Evolutionary conservation across 2,329 filamentous ascomycete genomes (phyloP), one percentile per base, ranked within the genome.

Genomic region (Orbilia ellipsospora): DNA sequence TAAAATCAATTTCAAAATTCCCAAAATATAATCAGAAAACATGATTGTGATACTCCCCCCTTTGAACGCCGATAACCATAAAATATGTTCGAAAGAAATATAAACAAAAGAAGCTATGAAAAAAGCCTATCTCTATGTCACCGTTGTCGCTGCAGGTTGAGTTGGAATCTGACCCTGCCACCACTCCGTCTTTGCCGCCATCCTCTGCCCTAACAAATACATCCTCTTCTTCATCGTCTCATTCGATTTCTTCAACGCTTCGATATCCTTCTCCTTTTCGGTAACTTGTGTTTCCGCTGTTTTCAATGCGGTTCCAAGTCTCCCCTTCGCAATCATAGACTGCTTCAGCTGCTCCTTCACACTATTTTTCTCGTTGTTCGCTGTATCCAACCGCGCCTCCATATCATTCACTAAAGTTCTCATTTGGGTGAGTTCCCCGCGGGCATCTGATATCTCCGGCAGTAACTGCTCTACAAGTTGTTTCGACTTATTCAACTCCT

Each of bases 161-260:
- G 56, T 5, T 48, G 51, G 55, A 15, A 67, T 28, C 44, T 74
- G 70, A 28, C 63, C 63, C 40, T 74, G 62, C 56, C 57, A 74
- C 63, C 63, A 74, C 16, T 74, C 70, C 20, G 66, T 54, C 57
- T 74, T 74, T 57, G 63, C 70, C 42, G 70, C 70, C 70, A 74
- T 74, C 26, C 70, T 56, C 51, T 74, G 70, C 5, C 63, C 63
- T 15, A 74, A 40, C 59, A 74, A 40, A 42, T 74, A 74, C 31
- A 74, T 68, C 56, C 70, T 67, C 36, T 66, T 74, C 63, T 74
- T 74, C 57, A 63, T 40, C n/a, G 20, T 50, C 44, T 68, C 70
- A n/a, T 63, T 59, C n/a, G 57, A n/a, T 26, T 63, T 64, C 57
- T 74, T 51, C 15, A 74, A 56, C 12, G 26, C 42, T 13, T 28